These are phyloP conservation scores for Tuber calosporum DNA, from an alignment of 495 filamentous ascomycete species.

Conservation along the genomic window DNA sequence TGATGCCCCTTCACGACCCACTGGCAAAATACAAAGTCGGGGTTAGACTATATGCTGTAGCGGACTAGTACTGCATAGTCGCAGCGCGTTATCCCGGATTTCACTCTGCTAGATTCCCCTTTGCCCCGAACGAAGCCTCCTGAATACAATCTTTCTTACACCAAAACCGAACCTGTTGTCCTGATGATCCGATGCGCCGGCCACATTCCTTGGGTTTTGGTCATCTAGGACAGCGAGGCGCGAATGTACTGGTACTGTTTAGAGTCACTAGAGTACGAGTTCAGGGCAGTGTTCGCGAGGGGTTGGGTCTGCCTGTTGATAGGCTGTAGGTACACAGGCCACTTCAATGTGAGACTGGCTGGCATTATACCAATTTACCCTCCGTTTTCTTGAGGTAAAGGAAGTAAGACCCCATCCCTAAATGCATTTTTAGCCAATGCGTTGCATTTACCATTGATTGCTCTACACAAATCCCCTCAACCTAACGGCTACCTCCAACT, in stretches of 20 bases:
- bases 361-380: background rate
- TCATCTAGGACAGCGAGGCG: too few species aligned
- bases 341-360: background rate
- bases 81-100: too few species aligned
- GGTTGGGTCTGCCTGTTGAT: background rate
- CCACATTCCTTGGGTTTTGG: too few species aligned
- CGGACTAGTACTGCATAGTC: background rate
- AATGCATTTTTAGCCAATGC: background rate
- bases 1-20: too few species aligned
- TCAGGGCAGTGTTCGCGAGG: background rate
- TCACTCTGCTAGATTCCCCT: too few species aligned
- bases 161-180: too few species aligned
- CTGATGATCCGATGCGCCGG: too few species aligned
- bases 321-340: background rate
- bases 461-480: too few species aligned
- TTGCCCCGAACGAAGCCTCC: too few species aligned
- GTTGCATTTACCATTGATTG: too few species aligned
- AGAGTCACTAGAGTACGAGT: background rate
- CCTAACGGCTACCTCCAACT: slow-evolving; percentile 31
- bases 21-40: too few species aligned
- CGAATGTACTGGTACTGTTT: background rate
- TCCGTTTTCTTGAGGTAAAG: background rate
- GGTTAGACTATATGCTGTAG: background rate
- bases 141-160: too few species aligned
- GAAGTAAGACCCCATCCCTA: background rate